phyloP scores from a whole-genome alignment of 768 basidiomycete species.

The Hygrophorus pudorinus region DNA sequence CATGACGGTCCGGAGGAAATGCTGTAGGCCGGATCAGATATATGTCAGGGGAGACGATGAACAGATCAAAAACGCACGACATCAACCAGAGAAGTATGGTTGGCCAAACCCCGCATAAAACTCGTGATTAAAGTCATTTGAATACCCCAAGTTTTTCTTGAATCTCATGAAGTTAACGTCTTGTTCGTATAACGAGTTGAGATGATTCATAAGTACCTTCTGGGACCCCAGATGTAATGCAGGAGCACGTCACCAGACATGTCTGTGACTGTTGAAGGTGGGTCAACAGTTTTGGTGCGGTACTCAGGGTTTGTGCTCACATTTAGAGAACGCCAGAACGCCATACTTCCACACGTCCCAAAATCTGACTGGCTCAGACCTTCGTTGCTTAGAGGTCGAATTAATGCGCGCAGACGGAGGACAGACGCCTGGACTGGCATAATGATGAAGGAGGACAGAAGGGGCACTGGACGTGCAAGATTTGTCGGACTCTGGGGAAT shows the following conservation, averaged over 20 bases:
- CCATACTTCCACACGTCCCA: constrained; percentile 72
- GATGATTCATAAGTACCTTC: constrained; percentile 19
- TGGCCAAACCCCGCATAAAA: constrained; percentile 75
- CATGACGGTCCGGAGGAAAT: constrained; percentile 54
- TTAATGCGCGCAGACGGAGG: constrained; percentile 71
- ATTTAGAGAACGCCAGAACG: constrained; percentile 55
- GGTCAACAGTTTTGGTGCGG: constrained; percentile 1
- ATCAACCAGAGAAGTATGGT: constrained; percentile 76
- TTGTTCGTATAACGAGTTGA: too few species aligned
- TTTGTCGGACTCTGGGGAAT: background rate
- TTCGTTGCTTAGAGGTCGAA: constrained; percentile 50
- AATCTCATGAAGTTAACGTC: too few species aligned
- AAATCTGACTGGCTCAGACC: constrained; percentile 43
- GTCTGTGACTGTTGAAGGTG: constrained; percentile 25
- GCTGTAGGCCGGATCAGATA: constrained; percentile 19
- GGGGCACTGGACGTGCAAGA: background rate
- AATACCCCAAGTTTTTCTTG: constrained; percentile 79
- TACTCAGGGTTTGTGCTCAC: constrained; percentile 22
- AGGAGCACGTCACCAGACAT: constrained; percentile 59
- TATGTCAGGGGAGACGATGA: constrained; percentile 1
- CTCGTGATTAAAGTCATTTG: constrained; percentile 87
- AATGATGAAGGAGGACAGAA: constrained; percentile 33
- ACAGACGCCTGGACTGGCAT: constrained; percentile 54
- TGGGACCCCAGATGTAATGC: constrained; percentile 81
- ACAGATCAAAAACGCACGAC: constrained; percentile 44